phyloP scores from a whole-genome alignment of 2,329 filamentous ascomycete genomes.

The Phialophora macrospora region DNA sequence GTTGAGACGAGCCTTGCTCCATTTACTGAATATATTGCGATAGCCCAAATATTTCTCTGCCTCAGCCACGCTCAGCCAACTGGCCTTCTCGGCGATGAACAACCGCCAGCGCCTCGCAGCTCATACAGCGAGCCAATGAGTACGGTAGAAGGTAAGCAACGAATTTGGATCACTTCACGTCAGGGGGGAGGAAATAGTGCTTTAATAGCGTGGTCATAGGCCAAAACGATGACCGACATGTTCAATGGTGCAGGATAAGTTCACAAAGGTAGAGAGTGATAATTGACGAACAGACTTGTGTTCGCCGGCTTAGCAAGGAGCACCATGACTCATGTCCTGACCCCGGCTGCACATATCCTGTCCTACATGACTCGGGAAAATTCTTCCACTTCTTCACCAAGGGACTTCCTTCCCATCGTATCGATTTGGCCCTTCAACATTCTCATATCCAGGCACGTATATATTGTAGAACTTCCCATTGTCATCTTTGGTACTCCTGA shows the following conservation, averaged over 20 bases:
- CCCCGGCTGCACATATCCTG: too few species aligned
- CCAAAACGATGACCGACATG: not conserved
- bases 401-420: conserved; percentile 47
- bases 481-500: conserved; percentile 46
- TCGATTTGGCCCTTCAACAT: conserved; percentile 44
- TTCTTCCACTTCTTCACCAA: conserved; percentile 39
- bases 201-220: not conserved
- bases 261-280: too few species aligned
- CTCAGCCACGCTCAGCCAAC: not conserved
- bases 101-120: not conserved
- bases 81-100: not conserved
- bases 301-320: not conserved
- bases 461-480: conserved; percentile 58
- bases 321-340: not conserved
- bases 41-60: not conserved
- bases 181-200: not conserved
- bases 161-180: not conserved
- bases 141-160: not conserved
- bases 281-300: not conserved
- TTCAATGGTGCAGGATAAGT: not conserved
- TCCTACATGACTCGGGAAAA: not conserved
- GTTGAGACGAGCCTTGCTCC: not conserved
- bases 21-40: not conserved
- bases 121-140: not conserved
- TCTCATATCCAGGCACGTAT: conserved; percentile 47